Conservation (phyloP, 2,329 filamentous ascomycete genomes). For the Xylariaceae sp. region DNA sequence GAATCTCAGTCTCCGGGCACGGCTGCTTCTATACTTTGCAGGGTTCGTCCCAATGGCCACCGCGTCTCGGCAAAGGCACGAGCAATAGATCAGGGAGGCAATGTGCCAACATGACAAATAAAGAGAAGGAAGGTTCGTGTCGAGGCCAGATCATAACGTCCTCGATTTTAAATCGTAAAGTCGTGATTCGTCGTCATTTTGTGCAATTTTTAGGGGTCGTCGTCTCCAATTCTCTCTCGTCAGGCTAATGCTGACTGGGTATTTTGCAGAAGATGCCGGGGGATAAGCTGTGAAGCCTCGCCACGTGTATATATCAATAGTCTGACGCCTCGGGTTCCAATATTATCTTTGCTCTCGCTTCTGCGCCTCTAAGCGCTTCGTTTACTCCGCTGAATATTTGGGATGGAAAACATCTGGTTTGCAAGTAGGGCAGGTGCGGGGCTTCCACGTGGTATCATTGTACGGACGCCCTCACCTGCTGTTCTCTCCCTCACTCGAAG, state of each 20-base stretch:
- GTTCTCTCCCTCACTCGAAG: slow-evolving; percentile 45
- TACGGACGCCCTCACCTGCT: too few species aligned
- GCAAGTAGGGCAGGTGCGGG: slow-evolving; percentile 11
- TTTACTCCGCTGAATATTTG: slow-evolving; percentile 23
- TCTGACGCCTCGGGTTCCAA: slow-evolving; percentile 24
- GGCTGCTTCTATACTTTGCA: too few species aligned
- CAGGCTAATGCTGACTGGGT: slow-evolving; percentile 29
- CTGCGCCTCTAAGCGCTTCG: slow-evolving; percentile 6
- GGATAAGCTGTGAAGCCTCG: slow-evolving; percentile 38
- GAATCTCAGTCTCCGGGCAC: too few species aligned
- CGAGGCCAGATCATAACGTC: slow-evolving; percentile 26
- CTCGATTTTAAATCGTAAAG: slow-evolving; percentile 29
- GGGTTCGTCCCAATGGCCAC: too few species aligned
- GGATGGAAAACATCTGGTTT: slow-evolving; percentile 23
- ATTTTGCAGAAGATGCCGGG: slow-evolving; percentile 32
- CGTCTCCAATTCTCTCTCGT: slow-evolving; percentile 18
- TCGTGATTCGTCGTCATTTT: slow-evolving; percentile 34
- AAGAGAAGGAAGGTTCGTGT: slow-evolving; percentile 15
- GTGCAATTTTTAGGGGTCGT: slow-evolving; percentile 35
- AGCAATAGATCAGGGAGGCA: too few species aligned
- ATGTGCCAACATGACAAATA: slow-evolving; percentile 1
- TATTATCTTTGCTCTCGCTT: slow-evolving; percentile 13
- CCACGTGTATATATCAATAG: slow-evolving; percentile 36
- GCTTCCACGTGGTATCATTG: neutral
- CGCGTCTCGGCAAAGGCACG: too few species aligned